Conservation (phyloP, 257 asterid genomes). For the Solanum tarijense region DNA sequence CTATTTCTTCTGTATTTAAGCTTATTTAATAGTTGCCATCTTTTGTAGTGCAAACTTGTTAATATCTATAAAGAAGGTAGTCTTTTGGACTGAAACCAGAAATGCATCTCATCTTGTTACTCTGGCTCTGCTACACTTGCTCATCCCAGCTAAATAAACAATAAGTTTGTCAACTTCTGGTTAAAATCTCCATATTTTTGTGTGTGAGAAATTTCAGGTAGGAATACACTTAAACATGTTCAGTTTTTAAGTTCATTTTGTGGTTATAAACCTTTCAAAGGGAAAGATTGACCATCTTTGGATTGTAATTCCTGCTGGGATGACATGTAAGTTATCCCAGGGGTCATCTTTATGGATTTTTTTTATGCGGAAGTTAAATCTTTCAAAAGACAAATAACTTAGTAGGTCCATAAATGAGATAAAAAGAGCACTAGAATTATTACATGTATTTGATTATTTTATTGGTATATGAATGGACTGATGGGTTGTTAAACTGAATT, state of each 20-base stretch:
- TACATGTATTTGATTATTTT: neutral
- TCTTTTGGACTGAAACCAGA: neutral
- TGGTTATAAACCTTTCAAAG: neutral
- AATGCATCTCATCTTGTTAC: neutral
- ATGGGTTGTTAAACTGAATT: neutral
- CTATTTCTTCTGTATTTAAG: neutral
- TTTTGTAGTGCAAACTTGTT: conserved; percentile 1
- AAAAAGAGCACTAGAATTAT: neutral
- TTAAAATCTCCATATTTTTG: neutral
- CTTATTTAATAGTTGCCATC: neutral
- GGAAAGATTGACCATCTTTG: neutral
- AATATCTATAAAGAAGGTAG: neutral
- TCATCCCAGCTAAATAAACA: neutral
- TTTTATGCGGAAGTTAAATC: neutral
- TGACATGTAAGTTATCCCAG: neutral
- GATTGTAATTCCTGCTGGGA: neutral
- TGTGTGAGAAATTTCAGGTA: neutral
- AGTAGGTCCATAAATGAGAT: neutral
- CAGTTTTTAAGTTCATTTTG: neutral
- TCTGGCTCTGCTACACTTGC: neutral
- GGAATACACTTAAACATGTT: neutral
- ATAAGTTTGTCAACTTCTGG: neutral
- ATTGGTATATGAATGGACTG: neutral
- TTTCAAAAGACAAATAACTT: neutral
- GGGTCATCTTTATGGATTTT: neutral